Base-by-base conservation (phyloP, 2,329 filamentous ascomycete species). In the Xylariaceae sp. region DNA sequence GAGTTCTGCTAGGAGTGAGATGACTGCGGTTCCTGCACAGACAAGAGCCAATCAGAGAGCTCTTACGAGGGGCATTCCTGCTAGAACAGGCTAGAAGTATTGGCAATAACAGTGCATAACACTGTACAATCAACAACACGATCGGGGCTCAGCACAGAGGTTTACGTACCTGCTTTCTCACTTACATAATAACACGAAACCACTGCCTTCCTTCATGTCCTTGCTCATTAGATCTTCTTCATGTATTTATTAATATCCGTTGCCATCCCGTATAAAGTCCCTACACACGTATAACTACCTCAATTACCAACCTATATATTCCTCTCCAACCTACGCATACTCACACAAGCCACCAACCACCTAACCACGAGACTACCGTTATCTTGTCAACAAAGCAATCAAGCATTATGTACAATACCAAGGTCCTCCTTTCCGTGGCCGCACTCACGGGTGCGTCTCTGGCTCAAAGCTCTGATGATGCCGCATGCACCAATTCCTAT, bases 321-420 rank as follows among this genome's bases (percentile, higher is more conserved):
- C n/a, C n/a, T n/a, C n/a, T n/a, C n/a, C n/a, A n/a, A n/a, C n/a
- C n/a, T n/a, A n/a, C n/a, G n/a, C n/a, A n/a, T 44, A 10, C 30
- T 24, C 32, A n/a, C 39, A 42, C 27, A 13, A 23, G n/a, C 39
- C 6, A 6, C 32, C n/a, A n/a, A n/a, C n/a, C n/a, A n/a, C n/a
- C n/a, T n/a, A n/a, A n/a, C n/a, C n/a, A n/a, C n/a, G n/a, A n/a
- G n/a, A n/a, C n/a, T n/a, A n/a, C n/a, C n/a, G n/a, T n/a, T n/a
- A n/a, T n/a, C n/a, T n/a, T n/a, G n/a, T n/a, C n/a, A n/a, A n/a
- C n/a, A n/a, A n/a, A n/a, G n/a, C n/a, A 36, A 29, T 20, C 1
- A 46, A 49, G n/a, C 27, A 59, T 53, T 30, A 49, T 59, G 50
- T 54, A 49, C 26, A 49, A 21, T 21, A 50, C 29, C 46, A 57